These are phyloP conservation scores for Phaffomyces thermotolerans DNA, from an alignment of 805 yeast genomes.

Conservation along the genomic window DNA sequence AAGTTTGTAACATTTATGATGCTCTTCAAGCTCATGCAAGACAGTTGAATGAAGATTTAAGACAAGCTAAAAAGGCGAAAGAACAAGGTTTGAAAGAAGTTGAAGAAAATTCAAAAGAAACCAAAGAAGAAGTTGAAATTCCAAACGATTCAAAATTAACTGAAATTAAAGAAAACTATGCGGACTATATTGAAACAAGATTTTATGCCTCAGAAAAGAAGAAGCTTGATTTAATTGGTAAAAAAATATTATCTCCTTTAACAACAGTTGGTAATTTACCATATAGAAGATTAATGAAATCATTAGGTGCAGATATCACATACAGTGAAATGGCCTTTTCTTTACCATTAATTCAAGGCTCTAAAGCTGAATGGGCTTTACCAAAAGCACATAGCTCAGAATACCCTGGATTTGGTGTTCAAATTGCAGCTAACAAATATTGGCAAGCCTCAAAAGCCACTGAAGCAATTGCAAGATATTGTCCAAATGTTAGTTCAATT, in stretches of 20 bases:
- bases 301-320: constrained; percentile 86
- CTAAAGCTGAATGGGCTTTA: constrained; percentile 95
- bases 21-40: constrained; percentile 37
- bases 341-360: constrained; percentile 81
- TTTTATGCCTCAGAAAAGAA: constrained; percentile 79
- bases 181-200: constrained; percentile 68
- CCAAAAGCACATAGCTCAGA: constrained; percentile 83
- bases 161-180: constrained; percentile 28
- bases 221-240: constrained; percentile 53
- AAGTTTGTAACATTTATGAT: constrained; percentile 58
- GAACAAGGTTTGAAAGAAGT: constrained; percentile 11
- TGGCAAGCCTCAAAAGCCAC: constrained; percentile 93
- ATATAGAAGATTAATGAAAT: constrained; percentile 84
- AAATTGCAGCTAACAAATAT: constrained; percentile 83
- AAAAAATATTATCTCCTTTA: constrained; percentile 88
- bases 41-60: constrained; percentile 29
- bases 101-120: constrained; percentile 13
- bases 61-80: constrained; percentile 22
- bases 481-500: constrained; percentile 65
- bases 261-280: constrained; percentile 98
- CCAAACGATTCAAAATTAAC: constrained; percentile 6
- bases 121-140: neutral
- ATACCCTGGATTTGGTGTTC: constrained; percentile 86
- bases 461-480: constrained; percentile 59
- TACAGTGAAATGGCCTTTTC: constrained; percentile 93